Conservation (phyloP, 371 early-diverging fungal species). For the Mucor lusitanicus region DNA sequence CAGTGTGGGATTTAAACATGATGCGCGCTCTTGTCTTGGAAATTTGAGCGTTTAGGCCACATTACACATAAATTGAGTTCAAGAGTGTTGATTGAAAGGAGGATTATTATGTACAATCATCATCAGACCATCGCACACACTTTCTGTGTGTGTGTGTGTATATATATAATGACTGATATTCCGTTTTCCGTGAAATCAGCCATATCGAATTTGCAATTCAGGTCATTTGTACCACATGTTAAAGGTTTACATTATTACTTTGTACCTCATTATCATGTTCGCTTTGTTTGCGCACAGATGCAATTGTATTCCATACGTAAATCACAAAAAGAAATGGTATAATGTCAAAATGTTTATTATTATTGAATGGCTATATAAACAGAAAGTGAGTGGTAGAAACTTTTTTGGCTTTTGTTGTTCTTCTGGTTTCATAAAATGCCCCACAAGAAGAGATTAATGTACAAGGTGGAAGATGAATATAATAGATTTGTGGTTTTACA, state of each 20-base stretch:
- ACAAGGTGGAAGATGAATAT: neutral
- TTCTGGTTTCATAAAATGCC: neutral
- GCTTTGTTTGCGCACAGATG: slow-evolving; percentile 1
- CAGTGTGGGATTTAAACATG: slow-evolving; percentile 10
- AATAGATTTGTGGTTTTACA: slow-evolving; percentile 6
- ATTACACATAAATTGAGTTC: slow-evolving; percentile 13
- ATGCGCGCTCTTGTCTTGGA: neutral
- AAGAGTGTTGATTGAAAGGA: neutral
- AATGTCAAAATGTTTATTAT: neutral
- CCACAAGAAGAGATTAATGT: neutral
- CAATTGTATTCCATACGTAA: neutral
- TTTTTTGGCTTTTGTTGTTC: neutral
- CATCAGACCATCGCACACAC: slow-evolving; percentile 11
- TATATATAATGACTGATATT: neutral
- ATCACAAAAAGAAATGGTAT: neutral
- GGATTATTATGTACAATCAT: neutral
- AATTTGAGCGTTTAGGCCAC: slow-evolving; percentile 19
- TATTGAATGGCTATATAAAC: neutral
- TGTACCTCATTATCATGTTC: neutral
- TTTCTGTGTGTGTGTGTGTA: neutral
- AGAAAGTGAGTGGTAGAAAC: neutral
- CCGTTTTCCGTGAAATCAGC: slow-evolving; percentile 9
- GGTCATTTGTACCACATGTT: neutral
- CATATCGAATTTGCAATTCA: neutral
- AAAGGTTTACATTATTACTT: neutral